Conservation (phyloP, 805 yeast genomes). For the Yarrowia bubula region DNA sequence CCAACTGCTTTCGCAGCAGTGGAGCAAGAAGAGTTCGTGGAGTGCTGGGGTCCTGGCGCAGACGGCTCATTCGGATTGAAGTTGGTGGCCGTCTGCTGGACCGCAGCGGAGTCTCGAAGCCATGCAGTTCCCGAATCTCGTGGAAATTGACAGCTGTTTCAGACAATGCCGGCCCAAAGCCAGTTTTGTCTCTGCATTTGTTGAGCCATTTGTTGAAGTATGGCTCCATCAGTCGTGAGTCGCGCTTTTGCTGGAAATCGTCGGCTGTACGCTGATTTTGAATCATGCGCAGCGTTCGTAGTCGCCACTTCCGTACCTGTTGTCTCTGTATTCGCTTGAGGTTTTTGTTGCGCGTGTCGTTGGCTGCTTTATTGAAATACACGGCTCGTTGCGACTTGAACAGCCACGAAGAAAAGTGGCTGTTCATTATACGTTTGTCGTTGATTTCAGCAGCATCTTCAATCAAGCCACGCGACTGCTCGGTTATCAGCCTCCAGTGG, state of each 20-base stretch:
- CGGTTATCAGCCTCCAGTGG: not conserved
- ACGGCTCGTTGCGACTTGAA: constrained; percentile 7
- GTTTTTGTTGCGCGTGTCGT: not conserved
- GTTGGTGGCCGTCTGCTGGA: constrained; percentile 10
- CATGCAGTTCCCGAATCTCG: constrained; percentile 16
- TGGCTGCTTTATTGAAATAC: not conserved
- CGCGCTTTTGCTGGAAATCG: constrained; percentile 9
- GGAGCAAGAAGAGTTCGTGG: constrained; percentile 15
- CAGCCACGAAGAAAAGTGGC: not conserved
- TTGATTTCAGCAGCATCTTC: constrained; percentile 1
- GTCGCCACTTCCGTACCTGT: constrained; percentile 4
- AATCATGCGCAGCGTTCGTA: constrained; percentile 9
- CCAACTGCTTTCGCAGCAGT: constrained; percentile 6
- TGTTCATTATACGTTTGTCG: not conserved
- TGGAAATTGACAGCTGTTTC: constrained; percentile 12
- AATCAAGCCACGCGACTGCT: not conserved
- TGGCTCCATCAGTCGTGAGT: constrained; percentile 8
- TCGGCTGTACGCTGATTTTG: constrained; percentile 13
- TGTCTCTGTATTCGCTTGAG: constrained; percentile 2
- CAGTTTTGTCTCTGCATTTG: not conserved
- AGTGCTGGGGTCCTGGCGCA: constrained; percentile 22
- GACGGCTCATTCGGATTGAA: constrained; percentile 8
- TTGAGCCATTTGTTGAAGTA: constrained; percentile 20
- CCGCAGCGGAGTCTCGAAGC: constrained; percentile 4
- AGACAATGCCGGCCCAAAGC: constrained; percentile 3